These are phyloP conservation scores for Linnemannia zychae DNA, from an alignment of 192 early-diverging fungal species.

Conservation along the genomic window DNA sequence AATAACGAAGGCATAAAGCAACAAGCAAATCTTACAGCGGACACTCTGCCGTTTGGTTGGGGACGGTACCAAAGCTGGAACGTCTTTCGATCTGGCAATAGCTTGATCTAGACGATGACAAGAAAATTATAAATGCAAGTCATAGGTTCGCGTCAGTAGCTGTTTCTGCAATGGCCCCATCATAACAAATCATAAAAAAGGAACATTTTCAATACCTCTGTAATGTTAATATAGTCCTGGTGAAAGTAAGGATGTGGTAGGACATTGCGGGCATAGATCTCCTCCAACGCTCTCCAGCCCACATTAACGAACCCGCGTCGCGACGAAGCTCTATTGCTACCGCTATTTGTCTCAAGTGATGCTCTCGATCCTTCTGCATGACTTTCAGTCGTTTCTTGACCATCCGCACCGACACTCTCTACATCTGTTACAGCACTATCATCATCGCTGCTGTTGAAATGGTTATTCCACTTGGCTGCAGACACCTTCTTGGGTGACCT, in stretches of 20 bases:
- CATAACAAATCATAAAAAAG: neutral
- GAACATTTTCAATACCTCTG: conserved; percentile 28
- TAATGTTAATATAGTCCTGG: conserved; percentile 28
- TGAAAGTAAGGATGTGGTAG: conserved; percentile 40
- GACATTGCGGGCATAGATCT: conserved; percentile 33
- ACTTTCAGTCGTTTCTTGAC: neutral
- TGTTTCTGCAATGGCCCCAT: neutral
- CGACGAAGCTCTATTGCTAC: no score
- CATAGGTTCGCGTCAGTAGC: neutral
- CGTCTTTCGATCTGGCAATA: conserved; percentile 42
- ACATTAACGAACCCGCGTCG: conserved; percentile 43
- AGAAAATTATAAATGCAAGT: neutral
- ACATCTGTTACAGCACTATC: neutral
- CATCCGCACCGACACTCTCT: neutral
- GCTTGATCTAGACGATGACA: conserved; percentile 25
- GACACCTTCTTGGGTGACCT: conserved; percentile 28
- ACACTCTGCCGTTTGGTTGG: conserved; percentile 13
- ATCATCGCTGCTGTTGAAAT: neutral
- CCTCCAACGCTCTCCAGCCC: conserved; percentile 42
- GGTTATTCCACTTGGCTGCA: conserved; percentile 26
- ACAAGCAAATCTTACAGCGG: conserved; percentile 20
- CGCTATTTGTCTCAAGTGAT: neutral
- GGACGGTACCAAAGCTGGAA: conserved; percentile 50
- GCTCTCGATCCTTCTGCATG: neutral
- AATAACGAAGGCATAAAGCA: neutral